Conservation (phyloP, 2,329 filamentous ascomycete species). For the Leptographium wingfieldii region DNA sequence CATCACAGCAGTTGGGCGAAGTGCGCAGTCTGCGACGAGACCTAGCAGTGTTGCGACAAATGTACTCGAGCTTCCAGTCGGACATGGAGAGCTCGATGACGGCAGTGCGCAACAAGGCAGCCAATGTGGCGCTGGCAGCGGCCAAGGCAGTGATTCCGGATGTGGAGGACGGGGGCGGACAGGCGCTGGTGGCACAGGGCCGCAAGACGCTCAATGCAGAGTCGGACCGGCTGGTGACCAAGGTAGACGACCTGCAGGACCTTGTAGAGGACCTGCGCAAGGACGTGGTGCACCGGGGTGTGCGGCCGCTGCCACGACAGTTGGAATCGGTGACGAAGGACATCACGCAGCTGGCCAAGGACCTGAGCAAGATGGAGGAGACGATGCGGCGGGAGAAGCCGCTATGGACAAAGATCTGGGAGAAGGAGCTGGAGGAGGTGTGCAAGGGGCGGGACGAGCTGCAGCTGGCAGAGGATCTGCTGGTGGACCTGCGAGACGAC, state of each 20-base stretch:
- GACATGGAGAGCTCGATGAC: constrained; percentile 85
- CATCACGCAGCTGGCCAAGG: constrained; percentile 65
- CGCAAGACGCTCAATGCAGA: constrained; percentile 80
- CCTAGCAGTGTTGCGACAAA: constrained; percentile 82
- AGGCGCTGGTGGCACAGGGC: constrained; percentile 70
- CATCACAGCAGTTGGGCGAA: constrained; percentile 56
- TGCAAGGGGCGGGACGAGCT: constrained; percentile 92
- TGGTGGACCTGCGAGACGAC: constrained; percentile 85
- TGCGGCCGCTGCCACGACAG: constrained; percentile 80
- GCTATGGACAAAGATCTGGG: constrained; percentile 98
- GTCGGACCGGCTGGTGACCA: constrained; percentile 78
- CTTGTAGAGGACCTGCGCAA: constrained; percentile 93
- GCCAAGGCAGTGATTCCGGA: constrained; percentile 58
- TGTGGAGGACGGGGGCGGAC: constrained; percentile 65
- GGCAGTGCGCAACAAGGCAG: constrained; percentile 67
- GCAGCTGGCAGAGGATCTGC: constrained; percentile 90
- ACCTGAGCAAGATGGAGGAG: constrained; percentile 89
- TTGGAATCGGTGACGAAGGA: constrained; percentile 84
- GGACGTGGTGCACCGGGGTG: constrained; percentile 86
- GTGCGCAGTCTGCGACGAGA: constrained; percentile 75
- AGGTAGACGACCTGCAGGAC: constrained; percentile 96
- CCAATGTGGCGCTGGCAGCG: constrained; percentile 64
- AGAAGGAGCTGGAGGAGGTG: constrained; percentile 90
- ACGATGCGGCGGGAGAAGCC: constrained; percentile 87
- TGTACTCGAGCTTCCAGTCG: constrained; percentile 80